Evolutionary conservation across 257 asterid species (phyloP), one percentile per base, ranked within the genome.

Genomic region (Scutellaria galericulata): DNA sequence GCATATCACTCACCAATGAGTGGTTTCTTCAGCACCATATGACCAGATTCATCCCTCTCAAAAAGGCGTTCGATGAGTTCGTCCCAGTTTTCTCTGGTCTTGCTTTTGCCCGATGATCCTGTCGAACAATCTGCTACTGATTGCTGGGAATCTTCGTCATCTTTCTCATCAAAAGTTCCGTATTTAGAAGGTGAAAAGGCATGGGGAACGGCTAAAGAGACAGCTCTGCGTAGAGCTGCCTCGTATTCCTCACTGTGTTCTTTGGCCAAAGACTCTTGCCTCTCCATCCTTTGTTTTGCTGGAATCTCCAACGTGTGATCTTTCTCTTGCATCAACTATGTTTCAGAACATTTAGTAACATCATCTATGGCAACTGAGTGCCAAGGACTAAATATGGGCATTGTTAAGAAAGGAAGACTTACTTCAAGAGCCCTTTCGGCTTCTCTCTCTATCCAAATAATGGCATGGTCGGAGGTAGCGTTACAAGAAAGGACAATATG

Each of bases 401-500:
- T 15, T 7, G 2, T 4, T 9, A 8, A 5, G 46, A 57, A 48
- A 79, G 53, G 50, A 64, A 84, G 72, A 79, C 93, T 88, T 81
- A 90, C 98, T 76, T 82, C 87, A 41, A 93, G 79, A 57, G 98
- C 98, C 76, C 81, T 78, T 55, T 74, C 83, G 52, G 98, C 89
- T 90, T 90, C 98, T 80, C 87, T 86, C 85, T 88, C 92, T 66
- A 93, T 93, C 97, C 97, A 90, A 71, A 93, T 78, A 74, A 93
- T 88, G 80, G 93, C 97, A 71, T 93, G 96, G 61, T 93, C 98
- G 46, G 98, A 86, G 53, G 97, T 90, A 72, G 98, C 98, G 66
- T 93, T 90, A 76, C 97, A 90, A 55, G 96, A 90, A 67, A 93
- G 90, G 78, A 93, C 97, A 48, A 93, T 93, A 70, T 85, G 97